A percentile compares a stretch with the other conserved stretches of the same genome.
Evolutionary conservation across 768 basidiomycete genomes (phyloP).

Genomic region (Agrocybe chaxingu): DNA sequence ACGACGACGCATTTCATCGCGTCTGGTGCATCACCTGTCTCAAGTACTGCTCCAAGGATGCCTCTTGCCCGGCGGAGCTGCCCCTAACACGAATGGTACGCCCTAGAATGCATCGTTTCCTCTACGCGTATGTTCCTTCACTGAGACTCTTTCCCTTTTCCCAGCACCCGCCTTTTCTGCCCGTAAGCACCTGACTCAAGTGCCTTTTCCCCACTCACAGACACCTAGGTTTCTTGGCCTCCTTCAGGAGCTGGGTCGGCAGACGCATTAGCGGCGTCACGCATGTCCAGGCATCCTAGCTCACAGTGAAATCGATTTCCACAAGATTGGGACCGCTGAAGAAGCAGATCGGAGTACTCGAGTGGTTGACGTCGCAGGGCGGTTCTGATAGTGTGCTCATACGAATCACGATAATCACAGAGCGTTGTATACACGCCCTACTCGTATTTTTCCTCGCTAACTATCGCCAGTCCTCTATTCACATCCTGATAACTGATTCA

Average conservation of each 20-base stretch:
- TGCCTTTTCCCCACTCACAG: conserved; percentile 8
- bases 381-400: too few species aligned
- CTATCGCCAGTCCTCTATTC: too few species aligned
- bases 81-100: conserved; percentile 10
- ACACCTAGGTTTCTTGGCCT: conserved; percentile 5
- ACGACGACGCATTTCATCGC: conserved; percentile 25
- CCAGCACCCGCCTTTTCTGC: conserved; percentile 1
- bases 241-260: conserved; percentile 9
- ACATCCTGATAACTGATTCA: too few species aligned
- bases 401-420: too few species aligned
- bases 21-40: conserved; percentile 26
- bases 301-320: background rate
- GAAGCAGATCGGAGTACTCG: background rate
- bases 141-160: conserved; percentile 3
- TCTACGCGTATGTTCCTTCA: conserved; percentile 8
- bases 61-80: conserved; percentile 14
- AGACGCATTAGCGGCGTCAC: background rate
- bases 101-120: background rate
- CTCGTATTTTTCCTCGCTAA: too few species aligned
- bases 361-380: too few species aligned
- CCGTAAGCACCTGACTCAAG: conserved; percentile 8
- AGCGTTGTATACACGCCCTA: too few species aligned
- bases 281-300: background rate
- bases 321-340: background rate
- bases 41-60: conserved; percentile 23